Conservation (phyloP, 2,329 filamentous ascomycete species). For the Dactylellina leptospora region DNA sequence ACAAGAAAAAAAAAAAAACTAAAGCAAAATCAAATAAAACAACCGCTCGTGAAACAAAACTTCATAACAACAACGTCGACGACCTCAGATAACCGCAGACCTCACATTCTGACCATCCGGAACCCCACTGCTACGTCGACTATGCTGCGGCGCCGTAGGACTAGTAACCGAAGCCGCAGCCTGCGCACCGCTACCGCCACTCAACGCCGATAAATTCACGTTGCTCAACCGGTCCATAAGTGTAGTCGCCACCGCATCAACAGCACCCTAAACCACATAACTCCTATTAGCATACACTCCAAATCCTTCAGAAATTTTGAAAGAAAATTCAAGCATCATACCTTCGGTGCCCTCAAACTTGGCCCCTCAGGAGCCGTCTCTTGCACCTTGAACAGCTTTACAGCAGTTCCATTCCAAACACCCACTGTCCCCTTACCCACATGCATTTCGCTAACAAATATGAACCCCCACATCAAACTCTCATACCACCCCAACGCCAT, state of each 20-base stretch:
- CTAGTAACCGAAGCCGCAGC: conserved; percentile 3
- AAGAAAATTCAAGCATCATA: conserved; percentile 71
- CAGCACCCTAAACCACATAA: conserved; percentile 50
- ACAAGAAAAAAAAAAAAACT: neutral
- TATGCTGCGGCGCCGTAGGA: conserved; percentile 1
- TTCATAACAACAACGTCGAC: too few species aligned
- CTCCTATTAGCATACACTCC: conserved; percentile 72
- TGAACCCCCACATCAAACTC: conserved; percentile 89
- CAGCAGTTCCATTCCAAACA: conserved; percentile 89
- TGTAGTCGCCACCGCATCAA: conserved; percentile 57
- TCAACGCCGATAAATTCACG: conserved; percentile 51
- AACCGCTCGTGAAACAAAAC: too few species aligned
- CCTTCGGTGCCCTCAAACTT: conserved; percentile 79
- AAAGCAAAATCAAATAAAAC: neutral
- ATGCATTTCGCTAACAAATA: conserved; percentile 90
- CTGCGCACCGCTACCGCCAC: conserved; percentile 7
- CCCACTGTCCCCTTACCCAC: conserved; percentile 86
- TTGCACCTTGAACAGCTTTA: conserved; percentile 89
- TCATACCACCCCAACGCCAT: conserved; percentile 95
- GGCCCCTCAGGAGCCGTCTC: conserved; percentile 82
- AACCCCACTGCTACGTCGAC: conserved; percentile 16
- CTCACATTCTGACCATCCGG: conserved; percentile 21
- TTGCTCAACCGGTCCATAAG: conserved; percentile 56
- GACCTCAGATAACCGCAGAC: conserved; percentile 17
- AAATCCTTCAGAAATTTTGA: too few species aligned